Base-by-base conservation (phyloP, 2,329 filamentous ascomycete species). In the Nemania sp. region DNA sequence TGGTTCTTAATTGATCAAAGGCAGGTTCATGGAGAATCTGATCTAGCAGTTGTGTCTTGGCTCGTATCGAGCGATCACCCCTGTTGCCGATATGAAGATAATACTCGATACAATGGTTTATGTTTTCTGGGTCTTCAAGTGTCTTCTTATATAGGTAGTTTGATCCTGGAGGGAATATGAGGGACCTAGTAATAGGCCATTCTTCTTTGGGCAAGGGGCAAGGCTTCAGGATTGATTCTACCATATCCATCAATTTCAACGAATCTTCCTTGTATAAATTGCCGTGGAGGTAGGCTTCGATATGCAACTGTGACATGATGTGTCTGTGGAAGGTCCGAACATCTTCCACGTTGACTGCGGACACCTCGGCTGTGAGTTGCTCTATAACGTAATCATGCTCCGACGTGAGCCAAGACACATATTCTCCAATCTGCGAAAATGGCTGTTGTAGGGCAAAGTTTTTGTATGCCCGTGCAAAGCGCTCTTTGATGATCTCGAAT, bases 261-360 rank as follows among this genome's bases (percentile, higher is more conserved):
- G 93, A 94, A 77, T 99, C 96, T 78, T 97, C 93, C 81, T 94
- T 97, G 84, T 97, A 94, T 63, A 99, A 79, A 79, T 99, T 99
- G 60, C 96, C 96, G 75, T 98, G 94, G 0, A 91, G 92, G 64
- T 97, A 88, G 2, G 94, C 87, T 79, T 99, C 96, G 70, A 98
- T 91, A 75, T 97, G 92, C 72, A 95, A 86, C 77, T 98, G 94
- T 13, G 89, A 86, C 49, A 98, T 85, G 54, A 97, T 83, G 74
- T 96, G 91, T 51, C 91, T 92, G 78, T 91, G 92, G 82, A 97
- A 97, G 6, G 86, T 82, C 56, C 90, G 87, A 45, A 98, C 88
- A 67, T 93, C 91, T 26, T 93, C 89, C 0, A 88, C 87, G 0
- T 92, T 93, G 63, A 98, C 86, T 67, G 87, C 85, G 10, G 91